A percentile compares a stretch with the other conserved stretches of the same genome.
These are phyloP conservation scores for Salix arbutifolia DNA, from an alignment of 345 rosid species.

Conservation along the genomic window DNA sequence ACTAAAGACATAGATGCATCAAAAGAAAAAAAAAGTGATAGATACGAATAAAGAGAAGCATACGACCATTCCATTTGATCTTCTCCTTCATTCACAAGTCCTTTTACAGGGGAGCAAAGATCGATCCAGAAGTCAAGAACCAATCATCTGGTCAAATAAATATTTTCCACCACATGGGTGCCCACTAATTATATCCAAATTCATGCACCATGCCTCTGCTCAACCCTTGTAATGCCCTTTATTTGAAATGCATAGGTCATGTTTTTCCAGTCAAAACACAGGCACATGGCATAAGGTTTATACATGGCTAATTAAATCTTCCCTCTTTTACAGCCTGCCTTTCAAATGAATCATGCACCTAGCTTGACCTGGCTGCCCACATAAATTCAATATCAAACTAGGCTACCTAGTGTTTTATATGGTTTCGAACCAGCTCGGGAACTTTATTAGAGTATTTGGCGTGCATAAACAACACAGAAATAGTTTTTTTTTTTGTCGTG, in stretches of 20 bases:
- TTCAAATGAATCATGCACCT: neutral
- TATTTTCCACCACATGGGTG: neutral
- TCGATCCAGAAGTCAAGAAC: neutral
- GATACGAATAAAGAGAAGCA: slow-evolving; percentile 5
- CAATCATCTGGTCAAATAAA: neutral
- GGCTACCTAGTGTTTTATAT: no score
- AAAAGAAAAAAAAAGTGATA: neutral
- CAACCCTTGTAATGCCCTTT: neutral
- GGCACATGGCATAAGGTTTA: neutral
- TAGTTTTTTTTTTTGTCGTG: no score
- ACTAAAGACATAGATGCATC: neutral
- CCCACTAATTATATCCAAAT: neutral
- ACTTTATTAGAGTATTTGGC: no score
- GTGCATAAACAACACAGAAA: no score
- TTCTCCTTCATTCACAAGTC: neutral
- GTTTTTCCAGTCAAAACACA: neutral
- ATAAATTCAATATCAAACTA: neutral
- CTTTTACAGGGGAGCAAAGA: neutral
- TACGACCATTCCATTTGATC: neutral
- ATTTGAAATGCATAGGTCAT: slow-evolving; percentile 1
- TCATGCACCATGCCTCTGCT: neutral
- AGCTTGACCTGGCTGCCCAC: neutral
- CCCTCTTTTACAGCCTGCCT: neutral
- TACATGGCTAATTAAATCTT: neutral
- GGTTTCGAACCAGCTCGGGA: no score